Evolutionary conservation across 805 yeast species (phyloP), one percentile per base, ranked within the genome.

Genomic region (Barnettozyma sp.): DNA sequence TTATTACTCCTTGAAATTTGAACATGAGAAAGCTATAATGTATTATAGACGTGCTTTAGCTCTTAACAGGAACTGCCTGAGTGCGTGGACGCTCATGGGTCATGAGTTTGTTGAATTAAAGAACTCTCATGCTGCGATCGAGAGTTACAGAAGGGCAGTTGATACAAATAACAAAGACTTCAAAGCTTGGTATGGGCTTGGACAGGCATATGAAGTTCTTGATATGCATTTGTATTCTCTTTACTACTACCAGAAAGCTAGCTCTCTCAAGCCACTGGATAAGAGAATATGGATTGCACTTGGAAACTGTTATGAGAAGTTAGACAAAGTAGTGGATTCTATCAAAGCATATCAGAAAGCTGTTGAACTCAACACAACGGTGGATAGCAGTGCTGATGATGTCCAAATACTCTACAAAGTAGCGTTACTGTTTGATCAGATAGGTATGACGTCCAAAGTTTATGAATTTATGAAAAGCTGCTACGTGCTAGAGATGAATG

Each of bases 81-180:
- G 86, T 43, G 97, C 97, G 0, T 92, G 97, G 97, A 92, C 97
- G 1, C 66, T 92, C 39, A 87, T 92, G 96, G 99, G 99, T 9
- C 99, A 92, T 59, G 99, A 92, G 61, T 92, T 85, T 62, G 94
- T 92, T 12, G 99, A 92, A 56, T 68, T 92, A 49, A 88, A 90
- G 53, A 92, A 92, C 60, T 82, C 95, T 1, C 95, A 92, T 58
- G 97, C 97, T 1, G 98, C 98, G 1, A 92, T 92, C 36, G 97
- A 90, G 63, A 78, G 94, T 40, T 92, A 92, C 55, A 64, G 97
- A 46, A 65, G 95, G 29, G 99, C 97, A 0, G 90, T 88, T 1
- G 96, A 87, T 54, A 79, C 88, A 3, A 85, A 84, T 52, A 72
- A 78, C 30, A 80, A 82, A 52, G 98, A 92, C 55, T 94, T 83